phyloP scores from a whole-genome alignment of 305 asterid genomes.

The Fraxinus dipetala region DNA sequence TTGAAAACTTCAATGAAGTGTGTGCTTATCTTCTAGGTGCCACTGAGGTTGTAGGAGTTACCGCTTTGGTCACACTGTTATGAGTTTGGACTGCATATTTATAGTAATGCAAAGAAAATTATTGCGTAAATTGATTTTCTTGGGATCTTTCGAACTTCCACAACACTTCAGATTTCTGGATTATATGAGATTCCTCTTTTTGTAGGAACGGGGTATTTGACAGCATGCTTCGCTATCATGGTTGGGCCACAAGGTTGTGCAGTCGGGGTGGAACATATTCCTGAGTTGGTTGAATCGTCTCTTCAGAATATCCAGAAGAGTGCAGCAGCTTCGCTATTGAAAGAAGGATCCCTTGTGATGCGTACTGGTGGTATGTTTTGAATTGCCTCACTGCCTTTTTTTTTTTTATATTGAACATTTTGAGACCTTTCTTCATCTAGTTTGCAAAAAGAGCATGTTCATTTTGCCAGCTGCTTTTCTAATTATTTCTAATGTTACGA shows the following conservation, averaged over 20 bases:
- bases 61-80: neutral
- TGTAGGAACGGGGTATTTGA: constrained; percentile 90
- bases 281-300: constrained; percentile 71
- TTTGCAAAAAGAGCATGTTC: neutral
- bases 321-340: constrained; percentile 67
- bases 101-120: neutral
- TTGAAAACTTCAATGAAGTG: neutral
- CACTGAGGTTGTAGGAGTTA: neutral
- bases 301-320: constrained; percentile 62
- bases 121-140: constrained; percentile 4
- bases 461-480: neutral
- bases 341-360: constrained; percentile 68
- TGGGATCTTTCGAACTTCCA: neutral
- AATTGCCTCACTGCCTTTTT: constrained; percentile 11
- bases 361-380: constrained; percentile 72
- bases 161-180: constrained; percentile 3
- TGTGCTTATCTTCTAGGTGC: neutral
- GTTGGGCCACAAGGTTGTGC: constrained; percentile 88
- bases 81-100: neutral
- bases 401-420: constrained; percentile 4
- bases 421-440: neutral
- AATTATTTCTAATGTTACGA: neutral
- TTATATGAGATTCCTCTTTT: constrained; percentile 20
- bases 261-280: constrained; percentile 94
- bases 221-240: constrained; percentile 92